Percentiles rank a stretch among this genome's conserved stretches.
phyloP scores from a whole-genome alignment of 768 basidiomycete genomes.

The Panaeolus papilionaceus region DNA sequence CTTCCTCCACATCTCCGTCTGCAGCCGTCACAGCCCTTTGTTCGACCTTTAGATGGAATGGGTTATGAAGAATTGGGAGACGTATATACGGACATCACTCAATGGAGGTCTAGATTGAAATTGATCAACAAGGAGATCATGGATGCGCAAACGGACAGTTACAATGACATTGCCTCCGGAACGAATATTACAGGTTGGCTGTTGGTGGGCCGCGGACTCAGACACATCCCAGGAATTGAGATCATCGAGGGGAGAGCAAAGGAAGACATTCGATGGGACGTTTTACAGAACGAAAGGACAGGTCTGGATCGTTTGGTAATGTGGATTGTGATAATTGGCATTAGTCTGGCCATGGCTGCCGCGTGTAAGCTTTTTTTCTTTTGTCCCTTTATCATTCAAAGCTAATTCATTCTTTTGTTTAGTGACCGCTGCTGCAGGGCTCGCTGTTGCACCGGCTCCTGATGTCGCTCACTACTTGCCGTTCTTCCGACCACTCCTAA shows the following conservation, averaged over 20 bases:
- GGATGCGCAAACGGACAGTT: conserved; percentile 69
- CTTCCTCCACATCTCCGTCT: conserved; percentile 72
- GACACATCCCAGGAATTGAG: conserved; percentile 65
- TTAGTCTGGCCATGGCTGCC: conserved; percentile 58
- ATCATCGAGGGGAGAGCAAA: conserved; percentile 82
- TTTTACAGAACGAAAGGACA: conserved; percentile 66
- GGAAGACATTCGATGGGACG: conserved; percentile 84
- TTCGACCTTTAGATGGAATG: conserved; percentile 75
- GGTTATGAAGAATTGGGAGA: conserved; percentile 68
- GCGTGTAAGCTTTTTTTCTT: conserved; percentile 56
- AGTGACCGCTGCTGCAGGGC: conserved; percentile 77
- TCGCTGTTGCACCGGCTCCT: conserved; percentile 72
- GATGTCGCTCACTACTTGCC: conserved; percentile 74
- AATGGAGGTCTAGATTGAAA: conserved; percentile 74
- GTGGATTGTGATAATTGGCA: conserved; percentile 61
- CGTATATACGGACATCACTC: conserved; percentile 73
- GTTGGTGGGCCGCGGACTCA: conserved; percentile 72
- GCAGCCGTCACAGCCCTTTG: conserved; percentile 72
- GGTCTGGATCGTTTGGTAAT: conserved; percentile 53
- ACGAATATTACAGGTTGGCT: conserved; percentile 78
- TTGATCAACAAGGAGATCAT: conserved; percentile 75
- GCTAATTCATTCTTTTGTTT: conserved; percentile 18
- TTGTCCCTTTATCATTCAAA: not conserved
- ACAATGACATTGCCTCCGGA: conserved; percentile 77
- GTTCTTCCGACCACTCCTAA: conserved; percentile 62